Evolutionary conservation across 148 eudicot genomes (phyloP).

Genomic region (Pouteria glomerata): DNA sequence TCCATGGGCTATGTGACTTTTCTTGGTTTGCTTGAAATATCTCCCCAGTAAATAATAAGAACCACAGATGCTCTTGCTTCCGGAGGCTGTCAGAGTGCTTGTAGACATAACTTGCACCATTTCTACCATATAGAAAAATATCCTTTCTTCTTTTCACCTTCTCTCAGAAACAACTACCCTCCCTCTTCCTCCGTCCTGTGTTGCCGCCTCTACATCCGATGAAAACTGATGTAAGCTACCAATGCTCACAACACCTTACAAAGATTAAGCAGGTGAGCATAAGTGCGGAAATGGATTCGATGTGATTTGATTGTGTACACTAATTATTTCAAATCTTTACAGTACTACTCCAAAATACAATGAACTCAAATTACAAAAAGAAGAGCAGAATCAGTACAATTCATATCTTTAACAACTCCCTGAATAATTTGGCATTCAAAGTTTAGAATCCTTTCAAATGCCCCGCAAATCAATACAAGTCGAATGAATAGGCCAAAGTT

Average conservation of each 20-base stretch:
- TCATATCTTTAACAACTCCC: background rate
- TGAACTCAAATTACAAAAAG: conserved; percentile 1
- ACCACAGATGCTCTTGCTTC: conserved; percentile 44
- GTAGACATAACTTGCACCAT: conserved; percentile 49
- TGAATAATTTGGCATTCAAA: background rate
- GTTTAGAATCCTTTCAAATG: conserved; percentile 1
- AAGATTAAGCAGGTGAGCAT: background rate
- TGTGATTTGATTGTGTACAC: background rate
- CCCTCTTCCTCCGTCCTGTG: conserved; percentile 1
- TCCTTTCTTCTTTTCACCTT: background rate
- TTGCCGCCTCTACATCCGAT: conserved; percentile 10
- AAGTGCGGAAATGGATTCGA: background rate
- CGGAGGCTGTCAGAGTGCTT: conserved; percentile 46
- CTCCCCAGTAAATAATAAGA: conserved; percentile 34
- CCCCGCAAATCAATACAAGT: no score
- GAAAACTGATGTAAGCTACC: background rate
- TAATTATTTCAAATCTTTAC: background rate
- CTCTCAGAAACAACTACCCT: background rate
- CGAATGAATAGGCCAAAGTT: no score
- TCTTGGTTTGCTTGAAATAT: conserved; percentile 20
- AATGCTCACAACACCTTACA: background rate
- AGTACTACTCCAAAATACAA: background rate
- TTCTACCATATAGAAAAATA: background rate
- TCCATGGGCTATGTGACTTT: conserved; percentile 27
- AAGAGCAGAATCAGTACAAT: background rate